Evolutionary conservation across 768 basidiomycete species (phyloP).

Genomic region (Hirschioporus abietinus): DNA sequence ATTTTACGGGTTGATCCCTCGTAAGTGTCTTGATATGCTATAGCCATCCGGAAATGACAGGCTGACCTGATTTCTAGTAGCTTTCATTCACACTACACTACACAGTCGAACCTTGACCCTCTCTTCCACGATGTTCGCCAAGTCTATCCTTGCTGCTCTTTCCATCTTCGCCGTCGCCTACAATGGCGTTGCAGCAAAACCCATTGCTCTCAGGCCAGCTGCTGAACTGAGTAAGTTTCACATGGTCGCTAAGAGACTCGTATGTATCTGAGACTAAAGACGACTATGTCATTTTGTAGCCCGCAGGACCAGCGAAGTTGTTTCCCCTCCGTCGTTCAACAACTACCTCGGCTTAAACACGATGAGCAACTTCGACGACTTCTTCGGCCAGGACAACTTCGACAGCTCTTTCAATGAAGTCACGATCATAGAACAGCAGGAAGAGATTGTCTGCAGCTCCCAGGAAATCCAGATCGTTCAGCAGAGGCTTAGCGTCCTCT

Average conservation of each 20-base stretch:
- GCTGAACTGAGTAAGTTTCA: constrained; percentile 5
- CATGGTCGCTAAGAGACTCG: constrained; percentile 23
- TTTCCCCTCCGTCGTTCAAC: constrained; percentile 29
- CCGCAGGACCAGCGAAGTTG: constrained; percentile 21
- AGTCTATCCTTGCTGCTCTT: constrained; percentile 4
- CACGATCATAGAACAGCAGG: constrained; percentile 29
- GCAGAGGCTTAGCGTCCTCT: constrained; percentile 39
- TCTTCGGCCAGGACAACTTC: constrained; percentile 41
- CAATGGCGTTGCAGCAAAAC: background rate
- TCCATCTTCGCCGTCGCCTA: background rate
- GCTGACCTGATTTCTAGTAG: background rate
- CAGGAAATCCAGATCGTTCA: constrained; percentile 37
- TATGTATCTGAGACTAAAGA: constrained; percentile 26
- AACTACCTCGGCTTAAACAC: constrained; percentile 35
- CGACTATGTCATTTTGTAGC: constrained; percentile 20
- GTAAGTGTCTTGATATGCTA: background rate
- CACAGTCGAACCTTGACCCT: background rate
- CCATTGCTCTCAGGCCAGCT: background rate
- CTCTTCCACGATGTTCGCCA: background rate
- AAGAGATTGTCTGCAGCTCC: constrained; percentile 35
- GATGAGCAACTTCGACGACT: constrained; percentile 38
- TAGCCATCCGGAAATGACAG: background rate
- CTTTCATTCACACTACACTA: background rate
- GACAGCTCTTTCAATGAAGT: constrained; percentile 31
- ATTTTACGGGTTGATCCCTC: background rate